Evolutionary conservation across 495 filamentous ascomycete genomes (phyloP), one percentile per base, ranked within the genome.

Genomic region (Neurospora sp.): DNA sequence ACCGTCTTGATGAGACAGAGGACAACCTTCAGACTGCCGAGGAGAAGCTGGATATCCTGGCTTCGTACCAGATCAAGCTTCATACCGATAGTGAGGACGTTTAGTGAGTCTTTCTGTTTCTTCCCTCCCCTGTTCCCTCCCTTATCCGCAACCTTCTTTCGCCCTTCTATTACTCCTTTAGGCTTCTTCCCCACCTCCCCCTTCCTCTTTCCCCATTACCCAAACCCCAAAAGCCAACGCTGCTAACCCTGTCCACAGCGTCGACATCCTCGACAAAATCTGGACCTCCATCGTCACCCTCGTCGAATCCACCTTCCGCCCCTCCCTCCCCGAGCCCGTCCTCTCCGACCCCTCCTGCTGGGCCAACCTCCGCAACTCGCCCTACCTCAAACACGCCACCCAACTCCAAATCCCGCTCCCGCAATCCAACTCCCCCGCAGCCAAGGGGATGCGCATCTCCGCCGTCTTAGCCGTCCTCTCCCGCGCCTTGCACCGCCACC

Each of bases 401-500:
- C 78, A 80, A 31, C 79, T 79, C 11, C 76, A 78, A 11, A 78
- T 82, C 62, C 81, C 81, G 0, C 73, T 82, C 1, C 81, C 81
- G 16, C 81, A 80, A 41, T 79, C 77, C 75, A 82, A 82, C 78
- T 75, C 80, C 14, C 72, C 81, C 1, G 79, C 81, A 5, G 81
- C 81, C 40, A 82, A 82, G 75, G 81, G 80, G 3, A 82, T 82
- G 81, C 80, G 81, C 77, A 82, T 82, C 75, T 75, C 74, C 49
- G 81, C 81, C 41, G 80, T 82, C 8, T 74, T 82, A 0, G 79
- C 81, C 39, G 75, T 82, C 14, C 80, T 82, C 11, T 82, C 81
- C 10, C 81, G 81, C 27, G 79, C 80, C 62, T 73, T 82, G 38
- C 79, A 81, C 75, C 74, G 74, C 60, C 78, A 82, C 74, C 60